Base-by-base conservation (phyloP, 2,329 filamentous ascomycete species). In the Phialophora expanda region DNA sequence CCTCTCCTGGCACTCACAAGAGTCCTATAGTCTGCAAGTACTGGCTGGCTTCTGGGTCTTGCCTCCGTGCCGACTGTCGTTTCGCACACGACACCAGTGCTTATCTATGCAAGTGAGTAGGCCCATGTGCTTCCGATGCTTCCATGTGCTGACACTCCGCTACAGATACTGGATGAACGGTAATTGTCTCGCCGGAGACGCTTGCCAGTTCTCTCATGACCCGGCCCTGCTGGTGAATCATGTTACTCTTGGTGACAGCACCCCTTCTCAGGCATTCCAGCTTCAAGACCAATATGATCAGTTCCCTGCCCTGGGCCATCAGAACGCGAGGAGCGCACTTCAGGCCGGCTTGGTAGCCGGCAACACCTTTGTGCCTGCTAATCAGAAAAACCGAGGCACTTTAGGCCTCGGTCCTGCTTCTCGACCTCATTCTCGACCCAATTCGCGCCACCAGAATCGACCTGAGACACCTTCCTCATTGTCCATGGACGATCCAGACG, bases 131-230 rank as follows among this genome's bases (percentile, higher is more conserved):
- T 70, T 63, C 67, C 72, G 61, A 63, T 70, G 63, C 61, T 61
- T 51, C 46, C 60, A 44, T 30, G 61, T 53, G 32, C 65, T 61
- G 62, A 75, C 79, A 70, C 78, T 69, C 62, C 60, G 56, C 65
- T 69, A 53, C 73, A 95, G 91, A 76, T 98, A 98, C 77, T 99
- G 93, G 92, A 85, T 99, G 61, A 92, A 92, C 81, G 95, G 95
- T 1, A 97, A 94, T 74, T 99, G 95, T 76, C 85, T 99, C 38
- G 95, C 95, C 22, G 94, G 95, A 41, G 90, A 93, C 64, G 93
- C 92, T 2, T 99, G 95, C 78, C 92, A 97, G 66, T 99, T 99
- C 81, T 98, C 94, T 14, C 95, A 99, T 78, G 95, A 99, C 73
- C 95, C 95, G 2, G 88, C 93, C 1, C 87, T 92, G 71, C 85